Conservation (phyloP, 2,329 filamentous ascomycete species). For the Tolypocladium tropicale region DNA sequence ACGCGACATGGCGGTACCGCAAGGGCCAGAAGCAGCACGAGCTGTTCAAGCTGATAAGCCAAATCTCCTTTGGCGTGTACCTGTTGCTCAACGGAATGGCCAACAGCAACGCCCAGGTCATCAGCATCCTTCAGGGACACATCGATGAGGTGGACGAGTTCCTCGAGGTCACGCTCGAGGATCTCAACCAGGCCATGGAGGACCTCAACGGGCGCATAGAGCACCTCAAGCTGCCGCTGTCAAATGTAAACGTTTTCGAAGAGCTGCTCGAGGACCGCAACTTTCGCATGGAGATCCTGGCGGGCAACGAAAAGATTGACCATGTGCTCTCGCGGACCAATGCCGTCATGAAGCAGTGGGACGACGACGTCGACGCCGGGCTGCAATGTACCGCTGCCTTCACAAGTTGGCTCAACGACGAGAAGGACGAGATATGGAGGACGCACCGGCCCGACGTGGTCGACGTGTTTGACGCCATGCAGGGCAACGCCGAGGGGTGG, state of each 20-base stretch:
- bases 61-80: constrained; percentile 90
- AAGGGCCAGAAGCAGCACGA: constrained; percentile 74
- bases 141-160: constrained; percentile 93
- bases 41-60: constrained; percentile 78
- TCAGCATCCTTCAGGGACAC: constrained; percentile 80
- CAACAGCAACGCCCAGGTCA: constrained; percentile 79
- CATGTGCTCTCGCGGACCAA: constrained; percentile 77
- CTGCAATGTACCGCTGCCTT: constrained; percentile 68
- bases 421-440: constrained; percentile 52
- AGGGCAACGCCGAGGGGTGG: constrained; percentile 88
- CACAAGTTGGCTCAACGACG: constrained; percentile 59
- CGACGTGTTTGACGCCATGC: constrained; percentile 81
- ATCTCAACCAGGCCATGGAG: constrained; percentile 65
- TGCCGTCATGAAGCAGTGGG: constrained; percentile 61
- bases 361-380: constrained; percentile 72
- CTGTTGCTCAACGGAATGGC: constrained; percentile 75
- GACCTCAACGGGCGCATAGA: constrained; percentile 76
- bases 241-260: constrained; percentile 75
- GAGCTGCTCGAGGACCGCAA: constrained; percentile 75
- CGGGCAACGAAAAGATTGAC: constrained; percentile 85
- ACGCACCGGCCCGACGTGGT: constrained; percentile 51
- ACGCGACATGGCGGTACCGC: constrained; percentile 65
- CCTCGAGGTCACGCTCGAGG: constrained; percentile 74
- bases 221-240: constrained; percentile 71
- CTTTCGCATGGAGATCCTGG: constrained; percentile 73